Evolutionary conservation across 305 asterid genomes (phyloP).

Genomic region (Solanum hybrid): DNA sequence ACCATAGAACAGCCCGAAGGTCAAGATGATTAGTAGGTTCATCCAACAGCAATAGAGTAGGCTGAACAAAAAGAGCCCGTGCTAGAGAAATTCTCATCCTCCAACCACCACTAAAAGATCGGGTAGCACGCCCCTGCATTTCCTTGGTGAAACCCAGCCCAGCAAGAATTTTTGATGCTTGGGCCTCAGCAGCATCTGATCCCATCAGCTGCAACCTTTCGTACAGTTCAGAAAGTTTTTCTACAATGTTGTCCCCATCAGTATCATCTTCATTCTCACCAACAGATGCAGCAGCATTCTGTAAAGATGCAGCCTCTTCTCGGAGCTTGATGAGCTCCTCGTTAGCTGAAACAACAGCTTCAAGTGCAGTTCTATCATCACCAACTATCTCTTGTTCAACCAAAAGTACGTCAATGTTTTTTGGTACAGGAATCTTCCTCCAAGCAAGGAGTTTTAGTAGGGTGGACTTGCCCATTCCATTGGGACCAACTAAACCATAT

Average conservation of each 20-base stretch:
- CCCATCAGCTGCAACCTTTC: not conserved
- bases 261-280: constrained; percentile 22
- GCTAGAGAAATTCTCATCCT: not conserved
- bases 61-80: not conserved
- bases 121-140: not conserved
- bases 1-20: not conserved
- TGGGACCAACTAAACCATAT: constrained; percentile 92
- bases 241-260: not conserved
- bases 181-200: not conserved
- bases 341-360: constrained; percentile 91
- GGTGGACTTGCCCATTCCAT: constrained; percentile 91
- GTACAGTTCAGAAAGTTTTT: not conserved
- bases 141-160: not conserved
- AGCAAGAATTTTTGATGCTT: not conserved
- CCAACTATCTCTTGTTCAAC: constrained; percentile 95
- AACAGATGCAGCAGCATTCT: constrained; percentile 18
- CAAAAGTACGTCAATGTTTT: constrained; percentile 80
- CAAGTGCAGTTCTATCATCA: constrained; percentile 76
- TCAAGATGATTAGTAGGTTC: not conserved
- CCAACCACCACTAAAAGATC: not conserved
- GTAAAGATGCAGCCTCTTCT: constrained; percentile 64
- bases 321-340: constrained; percentile 75
- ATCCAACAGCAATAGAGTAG: not conserved
- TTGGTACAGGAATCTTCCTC: constrained; percentile 93
- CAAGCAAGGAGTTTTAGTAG: constrained; percentile 87